phyloP scores from a whole-genome alignment of 208 protist genomes.

The Sergeia podlipaevii region DNA sequence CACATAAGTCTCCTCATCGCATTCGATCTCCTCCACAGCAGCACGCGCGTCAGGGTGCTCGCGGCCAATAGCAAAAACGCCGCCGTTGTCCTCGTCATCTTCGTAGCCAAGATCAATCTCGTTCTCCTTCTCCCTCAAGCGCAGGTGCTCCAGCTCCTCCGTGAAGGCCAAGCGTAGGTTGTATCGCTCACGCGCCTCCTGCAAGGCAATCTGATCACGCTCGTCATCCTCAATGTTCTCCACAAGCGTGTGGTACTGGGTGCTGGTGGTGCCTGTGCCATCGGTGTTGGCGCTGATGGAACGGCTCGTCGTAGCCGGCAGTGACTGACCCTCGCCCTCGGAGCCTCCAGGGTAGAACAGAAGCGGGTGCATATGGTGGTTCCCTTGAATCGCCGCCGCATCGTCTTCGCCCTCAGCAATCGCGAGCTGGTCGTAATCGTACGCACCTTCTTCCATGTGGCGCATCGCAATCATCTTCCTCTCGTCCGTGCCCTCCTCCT shows the following conservation, averaged over 20 bases:
- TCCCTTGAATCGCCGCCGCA: background rate
- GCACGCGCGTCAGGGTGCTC: conserved; percentile 2
- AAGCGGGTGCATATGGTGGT: conserved; percentile 32
- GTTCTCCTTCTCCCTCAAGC: conserved; percentile 40
- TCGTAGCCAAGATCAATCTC: conserved; percentile 29
- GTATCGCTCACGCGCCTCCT: conserved; percentile 68
- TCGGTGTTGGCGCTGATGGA: conserved; percentile 3
- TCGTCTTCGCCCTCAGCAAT: conserved; percentile 6
- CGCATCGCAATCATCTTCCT: conserved; percentile 19
- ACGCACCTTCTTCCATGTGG: conserved; percentile 18
- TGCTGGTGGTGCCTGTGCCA: conserved; percentile 2
- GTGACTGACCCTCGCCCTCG: too few relatives aligned
- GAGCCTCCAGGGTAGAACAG: conserved; percentile 20
- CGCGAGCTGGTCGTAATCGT: conserved; percentile 15
- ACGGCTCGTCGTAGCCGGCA: conserved; percentile 2
- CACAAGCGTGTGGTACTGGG: conserved; percentile 13
- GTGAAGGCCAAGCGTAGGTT: conserved; percentile 44
- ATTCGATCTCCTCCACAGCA: conserved; percentile 19
- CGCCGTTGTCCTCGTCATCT: conserved; percentile 11
- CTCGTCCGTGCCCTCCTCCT: conserved; percentile 15
- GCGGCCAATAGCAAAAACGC: background rate
- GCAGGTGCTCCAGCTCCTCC: conserved; percentile 33
- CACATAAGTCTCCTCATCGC: background rate
- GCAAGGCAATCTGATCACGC: conserved; percentile 52
- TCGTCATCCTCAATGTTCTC: conserved; percentile 49